Evolutionary conservation across 306 rosid genomes (phyloP).

Genomic region (Quercus suber): DNA sequence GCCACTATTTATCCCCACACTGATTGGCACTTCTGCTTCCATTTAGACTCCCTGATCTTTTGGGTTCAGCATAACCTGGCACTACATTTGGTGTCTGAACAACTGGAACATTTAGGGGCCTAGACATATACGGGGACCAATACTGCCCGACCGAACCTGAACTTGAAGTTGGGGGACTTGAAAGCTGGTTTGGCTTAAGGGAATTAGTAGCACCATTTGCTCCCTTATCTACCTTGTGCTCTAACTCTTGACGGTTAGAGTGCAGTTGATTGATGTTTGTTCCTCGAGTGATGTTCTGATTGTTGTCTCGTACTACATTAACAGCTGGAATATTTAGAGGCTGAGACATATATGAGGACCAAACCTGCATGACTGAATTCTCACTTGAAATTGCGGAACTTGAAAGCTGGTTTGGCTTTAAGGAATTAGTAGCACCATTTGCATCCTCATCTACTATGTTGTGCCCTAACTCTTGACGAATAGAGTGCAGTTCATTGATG

Average conservation of each 20-base stretch:
- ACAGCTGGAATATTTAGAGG: conserved; percentile 34
- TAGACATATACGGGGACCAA: conserved; percentile 37
- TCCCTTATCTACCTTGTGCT: conserved; percentile 34
- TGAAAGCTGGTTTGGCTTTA: conserved; percentile 38
- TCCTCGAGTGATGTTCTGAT: conserved; percentile 41
- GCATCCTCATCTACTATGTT: conserved; percentile 1
- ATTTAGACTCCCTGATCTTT: conserved; percentile 14
- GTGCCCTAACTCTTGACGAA: conserved; percentile 42
- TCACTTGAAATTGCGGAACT: conserved; percentile 40
- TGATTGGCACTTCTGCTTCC: conserved; percentile 22
- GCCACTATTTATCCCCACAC: conserved; percentile 8
- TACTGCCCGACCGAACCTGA: conserved; percentile 39
- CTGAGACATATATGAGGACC: conserved; percentile 36
- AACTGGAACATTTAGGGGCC: conserved; percentile 36
- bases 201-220: background rate
- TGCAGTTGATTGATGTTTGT: conserved; percentile 49
- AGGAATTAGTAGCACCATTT: conserved; percentile 5
- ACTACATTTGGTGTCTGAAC: conserved; percentile 37
- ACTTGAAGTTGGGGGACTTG: conserved; percentile 41
- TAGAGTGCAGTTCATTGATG: conserved; percentile 36
- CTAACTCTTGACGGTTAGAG: conserved; percentile 36
- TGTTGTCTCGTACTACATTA: conserved; percentile 28
- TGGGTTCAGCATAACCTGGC: conserved; percentile 33
- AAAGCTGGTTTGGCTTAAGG: conserved; percentile 37
- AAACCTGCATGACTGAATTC: conserved; percentile 38